These are phyloP conservation scores for Mortierella sp. DNA, from an alignment of 371 early-diverging fungal genomes.

Conservation along the genomic window DNA sequence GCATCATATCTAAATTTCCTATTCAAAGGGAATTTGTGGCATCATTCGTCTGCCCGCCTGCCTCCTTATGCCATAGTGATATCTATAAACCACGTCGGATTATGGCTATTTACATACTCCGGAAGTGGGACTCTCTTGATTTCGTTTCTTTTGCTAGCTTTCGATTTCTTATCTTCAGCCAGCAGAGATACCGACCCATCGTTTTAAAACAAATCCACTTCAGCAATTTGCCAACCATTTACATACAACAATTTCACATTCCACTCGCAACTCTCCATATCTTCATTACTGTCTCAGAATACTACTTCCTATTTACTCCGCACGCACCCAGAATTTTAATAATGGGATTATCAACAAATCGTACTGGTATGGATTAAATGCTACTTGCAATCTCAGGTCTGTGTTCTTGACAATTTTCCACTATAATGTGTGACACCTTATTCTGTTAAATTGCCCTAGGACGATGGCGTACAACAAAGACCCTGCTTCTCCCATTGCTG, in stretches of 20 bases:
- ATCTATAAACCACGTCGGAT: not conserved
- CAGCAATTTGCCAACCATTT: no score
- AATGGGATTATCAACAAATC: not conserved
- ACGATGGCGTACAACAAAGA: not conserved
- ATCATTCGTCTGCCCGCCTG: not conserved
- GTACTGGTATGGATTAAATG: not conserved
- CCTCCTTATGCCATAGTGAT: not conserved
- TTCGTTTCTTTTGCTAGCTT: no score
- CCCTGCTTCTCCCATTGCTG: slow-evolving; percentile 14
- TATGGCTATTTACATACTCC: not conserved
- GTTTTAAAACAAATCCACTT: no score
- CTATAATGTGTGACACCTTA: not conserved
- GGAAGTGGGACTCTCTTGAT: not conserved
- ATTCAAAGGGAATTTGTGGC: not conserved
- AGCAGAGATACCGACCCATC: no score
- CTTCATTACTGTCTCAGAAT: not conserved
- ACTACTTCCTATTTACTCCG: no score
- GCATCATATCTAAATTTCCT: not conserved
- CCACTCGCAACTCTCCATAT: no score
- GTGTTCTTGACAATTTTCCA: not conserved
- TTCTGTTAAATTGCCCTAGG: not conserved
- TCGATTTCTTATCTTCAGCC: no score
- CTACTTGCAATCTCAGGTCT: not conserved
- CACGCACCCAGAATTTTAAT: no score
- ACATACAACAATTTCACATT: no score